Evolutionary conservation across 73 alveolate genomes (phyloP).

Genomic region (Paraurostyla sp.): DNA sequence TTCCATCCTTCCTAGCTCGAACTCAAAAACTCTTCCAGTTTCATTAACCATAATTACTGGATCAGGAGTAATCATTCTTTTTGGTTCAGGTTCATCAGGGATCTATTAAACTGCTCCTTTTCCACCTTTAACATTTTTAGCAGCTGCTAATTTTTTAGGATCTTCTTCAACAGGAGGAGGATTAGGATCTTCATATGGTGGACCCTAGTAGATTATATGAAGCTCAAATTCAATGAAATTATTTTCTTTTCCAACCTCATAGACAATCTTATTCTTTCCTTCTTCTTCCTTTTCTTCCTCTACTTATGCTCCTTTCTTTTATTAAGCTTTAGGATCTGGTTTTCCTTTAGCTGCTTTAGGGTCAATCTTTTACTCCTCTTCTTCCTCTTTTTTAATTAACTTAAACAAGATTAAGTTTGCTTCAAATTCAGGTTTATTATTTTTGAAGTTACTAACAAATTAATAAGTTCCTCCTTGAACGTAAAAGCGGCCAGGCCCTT

Average conservation of each 20-base stretch:
- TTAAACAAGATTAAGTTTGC: conserved; percentile 61
- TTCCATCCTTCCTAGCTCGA: conserved; percentile 69
- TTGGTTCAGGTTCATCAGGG: conserved; percentile 58
- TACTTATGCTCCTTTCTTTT: conserved; percentile 60
- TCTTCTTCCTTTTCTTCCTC: conserved; percentile 69
- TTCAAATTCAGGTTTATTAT: conserved; percentile 66
- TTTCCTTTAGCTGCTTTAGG: conserved; percentile 30
- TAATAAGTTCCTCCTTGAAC: conserved; percentile 74
- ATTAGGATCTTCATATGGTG: conserved; percentile 73
- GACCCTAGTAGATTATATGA: conserved; percentile 63
- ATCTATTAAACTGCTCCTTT: conserved; percentile 30
- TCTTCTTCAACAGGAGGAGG: conserved; percentile 76
- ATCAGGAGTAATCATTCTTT: conserved; percentile 76
- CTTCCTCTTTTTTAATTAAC: conserved; percentile 42
- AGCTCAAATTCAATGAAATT: conserved; percentile 62
- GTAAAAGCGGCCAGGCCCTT: conserved; percentile 76
- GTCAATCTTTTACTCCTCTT: conserved; percentile 18
- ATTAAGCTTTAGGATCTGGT: conserved; percentile 32
- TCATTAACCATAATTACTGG: conserved; percentile 70
- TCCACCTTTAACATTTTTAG: conserved; percentile 64
- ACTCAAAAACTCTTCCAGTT: conserved; percentile 66
- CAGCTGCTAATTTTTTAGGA: conserved; percentile 63
- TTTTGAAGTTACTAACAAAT: conserved; percentile 75
- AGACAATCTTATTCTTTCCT: conserved; percentile 32
- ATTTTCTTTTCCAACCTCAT: conserved; percentile 64